A percentile compares a stretch with the other conserved stretches of the same genome.
These are phyloP conservation scores for Cynanchum wilfordii DNA, from an alignment of 257 asterid genomes.

Conservation along the genomic window DNA sequence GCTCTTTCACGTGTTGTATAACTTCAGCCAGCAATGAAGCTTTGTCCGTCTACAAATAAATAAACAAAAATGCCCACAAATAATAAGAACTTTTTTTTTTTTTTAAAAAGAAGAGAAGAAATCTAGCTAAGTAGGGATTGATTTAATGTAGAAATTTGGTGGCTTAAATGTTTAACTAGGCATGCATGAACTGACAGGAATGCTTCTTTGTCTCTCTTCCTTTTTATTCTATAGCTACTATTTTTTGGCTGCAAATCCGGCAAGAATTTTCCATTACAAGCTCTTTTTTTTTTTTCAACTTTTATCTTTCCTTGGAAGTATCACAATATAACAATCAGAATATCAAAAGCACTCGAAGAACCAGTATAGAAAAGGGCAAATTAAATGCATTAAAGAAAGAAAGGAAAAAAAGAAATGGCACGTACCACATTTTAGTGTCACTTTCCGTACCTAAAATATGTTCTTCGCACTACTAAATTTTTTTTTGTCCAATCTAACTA, in stretches of 20 bases:
- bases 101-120: neutral
- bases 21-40: slow-evolving; percentile 94
- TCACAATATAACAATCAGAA: slow-evolving; percentile 23
- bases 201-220: slow-evolving; percentile 47
- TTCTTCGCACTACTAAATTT: neutral
- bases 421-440: neutral
- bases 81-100: too few relatives aligned
- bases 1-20: slow-evolving; percentile 83
- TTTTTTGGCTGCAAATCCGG: slow-evolving; percentile 38
- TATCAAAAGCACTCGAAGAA: slow-evolving; percentile 6
- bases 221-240: slow-evolving; percentile 16
- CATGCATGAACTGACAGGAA: slow-evolving; percentile 47
- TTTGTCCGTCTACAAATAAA: slow-evolving; percentile 54
- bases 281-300: slow-evolving; percentile 39
- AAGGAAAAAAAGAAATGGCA: neutral
- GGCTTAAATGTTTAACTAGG: neutral
- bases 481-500: slow-evolving; percentile 9
- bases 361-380: slow-evolving; percentile 2
- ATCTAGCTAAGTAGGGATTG: neutral
- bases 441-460: slow-evolving; percentile 21
- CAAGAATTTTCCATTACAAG: slow-evolving; percentile 55
- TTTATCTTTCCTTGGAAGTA: slow-evolving; percentile 44
- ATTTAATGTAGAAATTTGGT: too few relatives aligned
- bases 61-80: neutral
- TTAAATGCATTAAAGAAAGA: neutral